Evolutionary conservation across 306 rosid genomes (phyloP).

Genomic region (Vicia faba): DNA sequence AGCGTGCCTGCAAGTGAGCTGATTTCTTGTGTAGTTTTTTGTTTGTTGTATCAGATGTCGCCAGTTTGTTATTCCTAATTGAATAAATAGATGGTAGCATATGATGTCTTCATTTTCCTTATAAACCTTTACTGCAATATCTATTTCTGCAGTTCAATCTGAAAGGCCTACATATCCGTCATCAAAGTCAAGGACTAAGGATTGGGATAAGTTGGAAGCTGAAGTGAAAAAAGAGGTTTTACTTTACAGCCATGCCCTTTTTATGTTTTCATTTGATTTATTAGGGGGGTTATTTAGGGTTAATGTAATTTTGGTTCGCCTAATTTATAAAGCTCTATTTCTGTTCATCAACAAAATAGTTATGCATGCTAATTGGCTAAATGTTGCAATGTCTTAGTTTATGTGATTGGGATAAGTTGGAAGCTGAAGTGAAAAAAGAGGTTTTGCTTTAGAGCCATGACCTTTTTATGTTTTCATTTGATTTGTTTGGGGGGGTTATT

Average conservation of each 20-base stretch:
- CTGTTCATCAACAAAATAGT: background rate
- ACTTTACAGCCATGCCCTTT: constrained; percentile 16
- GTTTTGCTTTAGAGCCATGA: constrained; percentile 43
- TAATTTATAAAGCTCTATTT: constrained; percentile 26
- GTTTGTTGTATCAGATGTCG: background rate
- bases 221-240: constrained; percentile 81
- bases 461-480: background rate
- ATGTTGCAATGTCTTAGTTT: constrained; percentile 5
- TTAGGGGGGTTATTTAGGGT: background rate
- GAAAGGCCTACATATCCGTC: constrained; percentile 78
- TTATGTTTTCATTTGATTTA: background rate
- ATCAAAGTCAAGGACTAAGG: constrained; percentile 62
- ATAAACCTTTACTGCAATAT: constrained; percentile 13
- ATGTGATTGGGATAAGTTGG: constrained; percentile 89
- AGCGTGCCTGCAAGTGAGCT: constrained; percentile 50
- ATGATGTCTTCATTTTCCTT: constrained; percentile 28
- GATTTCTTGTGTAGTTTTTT: constrained; percentile 3
- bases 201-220: constrained; percentile 97
- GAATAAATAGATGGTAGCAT: constrained; percentile 7
- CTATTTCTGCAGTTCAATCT: constrained; percentile 53
- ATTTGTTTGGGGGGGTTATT: background rate
- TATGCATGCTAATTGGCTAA: background rate
- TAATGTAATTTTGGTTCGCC: background rate
- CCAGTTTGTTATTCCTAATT: background rate
- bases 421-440: constrained; percentile 86